These are phyloP conservation scores for Blastomyces emzantsi DNA, from an alignment of 2,329 filamentous ascomycete genomes.

Conservation along the genomic window DNA sequence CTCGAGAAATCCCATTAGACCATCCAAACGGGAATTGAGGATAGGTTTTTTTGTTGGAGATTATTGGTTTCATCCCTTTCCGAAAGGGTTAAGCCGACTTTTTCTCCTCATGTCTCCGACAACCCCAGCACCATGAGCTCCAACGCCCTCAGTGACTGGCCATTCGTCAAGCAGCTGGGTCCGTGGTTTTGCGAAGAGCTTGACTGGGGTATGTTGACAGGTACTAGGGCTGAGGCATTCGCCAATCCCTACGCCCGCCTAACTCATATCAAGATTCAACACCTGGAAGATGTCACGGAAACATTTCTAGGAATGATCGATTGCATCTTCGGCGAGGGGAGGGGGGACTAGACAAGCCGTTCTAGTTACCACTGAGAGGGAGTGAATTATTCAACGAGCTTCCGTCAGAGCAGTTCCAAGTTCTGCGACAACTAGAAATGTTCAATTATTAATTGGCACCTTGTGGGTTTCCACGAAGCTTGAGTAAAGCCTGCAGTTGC, in stretches of 20 bases:
- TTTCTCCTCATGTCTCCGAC: neutral
- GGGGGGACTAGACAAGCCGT: slow-evolving; percentile 9
- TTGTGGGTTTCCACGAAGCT: neutral
- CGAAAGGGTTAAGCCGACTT: neutral
- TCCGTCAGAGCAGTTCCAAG: neutral
- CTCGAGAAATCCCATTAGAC: neutral
- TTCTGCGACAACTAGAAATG: neutral
- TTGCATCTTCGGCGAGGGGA: slow-evolving; percentile 15
- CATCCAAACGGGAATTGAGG: neutral
- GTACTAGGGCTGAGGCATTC: neutral
- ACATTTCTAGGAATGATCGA: slow-evolving; percentile 16
- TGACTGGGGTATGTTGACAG: neutral
- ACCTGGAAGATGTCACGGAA: slow-evolving; percentile 9
- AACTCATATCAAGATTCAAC: slow-evolving; percentile 11
- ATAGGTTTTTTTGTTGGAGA: neutral
- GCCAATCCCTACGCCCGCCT: slow-evolving; percentile 8
- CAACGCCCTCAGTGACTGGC: neutral
- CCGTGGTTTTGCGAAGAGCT: neutral
- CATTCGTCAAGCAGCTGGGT: neutral
- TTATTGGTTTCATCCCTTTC: neutral
- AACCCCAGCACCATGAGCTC: neutral
- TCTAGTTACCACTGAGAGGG: neutral
- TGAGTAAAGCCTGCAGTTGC: neutral
- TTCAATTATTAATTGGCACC: no score
- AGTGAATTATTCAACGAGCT: neutral